phyloP scores from a whole-genome alignment of 192 early-diverging fungal species.

The Obelidium mucronatum region DNA sequence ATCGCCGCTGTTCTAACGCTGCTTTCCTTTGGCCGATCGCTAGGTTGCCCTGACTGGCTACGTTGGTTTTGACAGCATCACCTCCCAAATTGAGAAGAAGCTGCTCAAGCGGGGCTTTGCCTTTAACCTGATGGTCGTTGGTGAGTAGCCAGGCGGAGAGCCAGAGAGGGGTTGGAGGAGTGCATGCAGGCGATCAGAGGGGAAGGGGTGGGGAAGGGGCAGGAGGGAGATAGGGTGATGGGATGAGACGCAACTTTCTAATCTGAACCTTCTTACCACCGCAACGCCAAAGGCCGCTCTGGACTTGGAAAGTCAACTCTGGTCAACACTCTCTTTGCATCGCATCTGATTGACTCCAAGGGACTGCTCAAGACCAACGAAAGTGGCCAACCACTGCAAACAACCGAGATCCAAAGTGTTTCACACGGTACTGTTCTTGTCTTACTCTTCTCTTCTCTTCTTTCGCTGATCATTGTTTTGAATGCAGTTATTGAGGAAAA shows the following conservation, averaged over 20 bases:
- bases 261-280: neutral
- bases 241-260: neutral
- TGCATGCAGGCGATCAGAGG: no score
- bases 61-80: conserved; percentile 98
- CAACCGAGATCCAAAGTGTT: conserved; percentile 92
- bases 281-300: conserved; percentile 74
- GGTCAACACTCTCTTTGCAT: conserved; percentile 97
- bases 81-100: conserved; percentile 97
- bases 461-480: no score
- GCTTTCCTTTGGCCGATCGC: neutral
- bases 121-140: conserved; percentile 98
- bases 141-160: conserved; percentile 62
- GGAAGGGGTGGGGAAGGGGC: no score
- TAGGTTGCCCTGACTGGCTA: conserved; percentile 75
- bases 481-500: conserved; percentile 88
- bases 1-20: neutral
- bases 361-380: conserved; percentile 83
- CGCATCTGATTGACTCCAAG: conserved; percentile 94
- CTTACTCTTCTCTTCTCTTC: neutral
- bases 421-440: conserved; percentile 71
- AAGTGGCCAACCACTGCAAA: conserved; percentile 76
- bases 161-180: no score
- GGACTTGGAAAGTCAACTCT: conserved; percentile 98
- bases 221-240: neutral
- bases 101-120: conserved; percentile 96